Percentiles rank a stretch among this genome's conserved stretches.
Conservation (phyloP, 2,329 filamentous ascomycete species). For the Penicillium brasilianum region DNA sequence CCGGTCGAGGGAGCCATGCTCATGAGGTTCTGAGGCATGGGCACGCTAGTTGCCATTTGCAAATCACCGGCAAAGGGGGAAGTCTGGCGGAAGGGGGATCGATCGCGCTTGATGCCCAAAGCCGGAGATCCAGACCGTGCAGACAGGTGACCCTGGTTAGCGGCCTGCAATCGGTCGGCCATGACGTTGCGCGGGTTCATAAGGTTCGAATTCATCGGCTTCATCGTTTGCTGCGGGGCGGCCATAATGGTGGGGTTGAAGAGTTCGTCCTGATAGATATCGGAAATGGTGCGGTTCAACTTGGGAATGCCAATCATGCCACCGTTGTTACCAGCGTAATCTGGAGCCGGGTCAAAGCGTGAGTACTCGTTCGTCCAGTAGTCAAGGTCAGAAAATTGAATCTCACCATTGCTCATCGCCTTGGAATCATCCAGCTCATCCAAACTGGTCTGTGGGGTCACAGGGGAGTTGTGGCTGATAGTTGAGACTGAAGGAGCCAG, state of each 20-base stretch:
- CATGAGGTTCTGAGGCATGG: constrained; percentile 40
- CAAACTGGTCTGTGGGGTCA: constrained; percentile 63
- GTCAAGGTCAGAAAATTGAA: constrained; percentile 41
- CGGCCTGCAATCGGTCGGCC: constrained; percentile 75
- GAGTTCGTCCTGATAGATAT: constrained; percentile 81
- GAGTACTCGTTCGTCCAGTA: constrained; percentile 68
- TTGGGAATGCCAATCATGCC: constrained; percentile 65
- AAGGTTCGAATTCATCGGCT: constrained; percentile 38
- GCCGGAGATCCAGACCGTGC: constrained; percentile 65
- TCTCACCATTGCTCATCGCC: constrained; percentile 61
- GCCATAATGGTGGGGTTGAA: constrained; percentile 63
- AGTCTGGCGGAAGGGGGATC: constrained; percentile 80
- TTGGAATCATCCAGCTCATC: constrained; percentile 60
- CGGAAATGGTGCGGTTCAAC: constrained; percentile 83
- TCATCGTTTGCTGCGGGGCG: constrained; percentile 44
- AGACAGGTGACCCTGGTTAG: constrained; percentile 73
- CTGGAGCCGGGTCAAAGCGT: constrained; percentile 63
- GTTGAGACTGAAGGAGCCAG: constrained; percentile 65
- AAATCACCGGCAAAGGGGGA: constrained; percentile 64
- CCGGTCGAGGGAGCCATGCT: constrained; percentile 35
- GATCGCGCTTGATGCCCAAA: constrained; percentile 62
- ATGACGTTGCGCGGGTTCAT: constrained; percentile 67
- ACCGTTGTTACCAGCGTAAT: constrained; percentile 54
- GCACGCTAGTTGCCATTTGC: constrained; percentile 49
- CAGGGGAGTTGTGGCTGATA: constrained; percentile 64